phyloP scores from a whole-genome alignment of 768 basidiomycete species.

The Pulveroboletus ravenelii region DNA sequence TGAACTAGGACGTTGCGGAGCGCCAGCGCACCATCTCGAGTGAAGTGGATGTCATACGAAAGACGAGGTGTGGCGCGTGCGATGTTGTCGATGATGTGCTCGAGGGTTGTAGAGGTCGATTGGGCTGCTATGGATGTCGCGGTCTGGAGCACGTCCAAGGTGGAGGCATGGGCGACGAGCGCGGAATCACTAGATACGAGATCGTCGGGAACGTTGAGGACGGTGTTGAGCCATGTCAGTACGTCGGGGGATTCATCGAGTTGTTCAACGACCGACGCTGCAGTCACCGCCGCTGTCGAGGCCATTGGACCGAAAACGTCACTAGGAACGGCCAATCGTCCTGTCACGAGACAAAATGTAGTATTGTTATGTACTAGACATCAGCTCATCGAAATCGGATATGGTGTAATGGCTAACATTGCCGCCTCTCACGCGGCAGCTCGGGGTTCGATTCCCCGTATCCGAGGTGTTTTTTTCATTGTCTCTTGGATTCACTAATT shows the following conservation, averaged over 20 bases:
- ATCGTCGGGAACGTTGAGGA: conserved; percentile 37
- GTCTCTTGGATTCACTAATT: too few species aligned
- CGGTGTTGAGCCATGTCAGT: conserved; percentile 68
- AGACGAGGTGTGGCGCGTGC: conserved; percentile 87
- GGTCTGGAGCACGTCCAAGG: conserved; percentile 69
- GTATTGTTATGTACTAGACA: too few species aligned
- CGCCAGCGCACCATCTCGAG: conserved; percentile 84
- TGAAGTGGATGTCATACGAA: conserved; percentile 94
- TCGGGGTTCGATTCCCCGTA: too few species aligned
- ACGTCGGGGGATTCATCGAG: conserved; percentile 60
- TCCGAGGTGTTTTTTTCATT: conserved; percentile 20
- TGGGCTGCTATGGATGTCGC: conserved; percentile 82
- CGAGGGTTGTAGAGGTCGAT: conserved; percentile 83
- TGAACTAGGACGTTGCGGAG: conserved; percentile 63
- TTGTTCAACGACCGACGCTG: conserved; percentile 46
- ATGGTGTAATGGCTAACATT: conserved; percentile 69
- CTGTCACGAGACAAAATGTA: background rate
- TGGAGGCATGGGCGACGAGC: conserved; percentile 56
- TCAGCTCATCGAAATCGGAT: conserved; percentile 28
- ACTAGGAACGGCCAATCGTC: background rate
- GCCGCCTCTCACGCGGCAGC: conserved; percentile 32
- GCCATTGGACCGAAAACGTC: conserved; percentile 16
- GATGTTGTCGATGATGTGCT: conserved; percentile 88
- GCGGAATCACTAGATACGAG: conserved; percentile 34
- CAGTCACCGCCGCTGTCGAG: conserved; percentile 19